phyloP scores from a whole-genome alignment of 2,329 filamentous ascomycete species.

The Colletotrichum sp. region DNA sequence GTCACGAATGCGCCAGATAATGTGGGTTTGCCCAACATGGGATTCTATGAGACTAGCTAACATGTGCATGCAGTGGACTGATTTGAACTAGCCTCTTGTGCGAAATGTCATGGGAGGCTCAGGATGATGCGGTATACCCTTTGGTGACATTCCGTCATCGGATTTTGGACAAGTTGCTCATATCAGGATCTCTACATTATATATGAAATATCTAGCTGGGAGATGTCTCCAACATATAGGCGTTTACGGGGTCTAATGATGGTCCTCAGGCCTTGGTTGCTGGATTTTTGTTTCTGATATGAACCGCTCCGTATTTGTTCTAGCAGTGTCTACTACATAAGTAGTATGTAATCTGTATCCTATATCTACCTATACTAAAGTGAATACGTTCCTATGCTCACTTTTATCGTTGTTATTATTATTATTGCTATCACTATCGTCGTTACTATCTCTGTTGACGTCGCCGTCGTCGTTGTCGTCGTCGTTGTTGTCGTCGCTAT shows the following conservation, averaged over 20 bases:
- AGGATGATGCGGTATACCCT: slow-evolving; percentile 1
- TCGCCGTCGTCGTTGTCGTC: no score
- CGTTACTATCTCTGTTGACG: no score
- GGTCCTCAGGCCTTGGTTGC: background rate
- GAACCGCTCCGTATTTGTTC: background rate
- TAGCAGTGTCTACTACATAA: no score
- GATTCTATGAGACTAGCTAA: background rate
- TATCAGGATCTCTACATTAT: background rate
- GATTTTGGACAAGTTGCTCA: background rate
- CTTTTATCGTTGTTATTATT: no score
- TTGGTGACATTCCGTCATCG: background rate
- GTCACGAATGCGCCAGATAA: slow-evolving; percentile 67
- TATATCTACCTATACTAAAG: no score
- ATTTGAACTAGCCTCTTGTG: slow-evolving; percentile 4
- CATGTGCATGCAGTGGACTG: slow-evolving; percentile 4
- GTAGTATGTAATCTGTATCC: no score
- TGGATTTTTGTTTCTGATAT: background rate
- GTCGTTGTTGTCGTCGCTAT: no score
- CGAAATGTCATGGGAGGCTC: background rate
- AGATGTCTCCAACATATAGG: background rate
- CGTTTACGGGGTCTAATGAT: background rate
- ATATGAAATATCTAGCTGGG: background rate
- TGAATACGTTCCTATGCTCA: no score
- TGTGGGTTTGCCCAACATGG: slow-evolving; percentile 37
- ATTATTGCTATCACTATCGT: no score